phyloP scores from a whole-genome alignment of 1,284 basidiomycete species.

The Anthracocystis panici-leucophaei region DNA sequence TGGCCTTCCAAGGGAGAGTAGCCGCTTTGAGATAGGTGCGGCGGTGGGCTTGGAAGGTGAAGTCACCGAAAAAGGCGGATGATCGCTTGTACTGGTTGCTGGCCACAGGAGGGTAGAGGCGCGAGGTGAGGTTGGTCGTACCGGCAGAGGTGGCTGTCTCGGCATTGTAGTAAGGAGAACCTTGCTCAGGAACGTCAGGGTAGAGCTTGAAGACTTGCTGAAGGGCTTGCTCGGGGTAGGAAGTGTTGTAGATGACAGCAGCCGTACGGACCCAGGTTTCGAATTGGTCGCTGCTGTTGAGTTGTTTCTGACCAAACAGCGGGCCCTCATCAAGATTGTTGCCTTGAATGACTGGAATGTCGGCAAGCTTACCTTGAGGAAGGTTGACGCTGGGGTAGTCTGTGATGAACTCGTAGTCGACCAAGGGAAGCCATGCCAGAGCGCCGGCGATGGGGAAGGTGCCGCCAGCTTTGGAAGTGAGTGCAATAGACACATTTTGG shows the following conservation, averaged over 20 bases:
- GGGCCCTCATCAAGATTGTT: conserved; percentile 53
- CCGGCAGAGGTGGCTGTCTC: conserved; percentile 23
- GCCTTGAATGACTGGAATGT: conserved; percentile 50
- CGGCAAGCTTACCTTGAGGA: conserved; percentile 32
- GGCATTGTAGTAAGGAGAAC: conserved; percentile 43
- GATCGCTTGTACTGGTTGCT: conserved; percentile 44
- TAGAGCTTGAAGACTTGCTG: conserved; percentile 30
- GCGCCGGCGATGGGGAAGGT: conserved; percentile 28
- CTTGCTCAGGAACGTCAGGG: conserved; percentile 29
- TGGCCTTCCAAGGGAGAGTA: conserved; percentile 10
- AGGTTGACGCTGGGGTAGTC: conserved; percentile 38
- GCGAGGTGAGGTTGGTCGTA: conserved; percentile 19
- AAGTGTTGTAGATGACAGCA: conserved; percentile 41
- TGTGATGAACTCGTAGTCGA: conserved; percentile 48
- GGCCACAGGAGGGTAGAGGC: conserved; percentile 20
- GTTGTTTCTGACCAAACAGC: conserved; percentile 22
- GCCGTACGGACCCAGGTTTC: conserved; percentile 26
- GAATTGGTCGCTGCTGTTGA: conserved; percentile 27
- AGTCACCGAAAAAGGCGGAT: conserved; percentile 37
- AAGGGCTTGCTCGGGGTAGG: conserved; percentile 32
- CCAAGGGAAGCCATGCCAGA: conserved; percentile 36
- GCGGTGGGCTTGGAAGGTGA: conserved; percentile 41
- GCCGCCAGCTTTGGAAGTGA: conserved; percentile 20
- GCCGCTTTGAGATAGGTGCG: conserved; percentile 21
- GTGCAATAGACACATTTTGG: conserved; percentile 8